A percentile compares a stretch with the other conserved stretches of the same genome.
phyloP scores from a whole-genome alignment of 2,329 filamentous ascomycete species.

The Fusarium euwallaceae region DNA sequence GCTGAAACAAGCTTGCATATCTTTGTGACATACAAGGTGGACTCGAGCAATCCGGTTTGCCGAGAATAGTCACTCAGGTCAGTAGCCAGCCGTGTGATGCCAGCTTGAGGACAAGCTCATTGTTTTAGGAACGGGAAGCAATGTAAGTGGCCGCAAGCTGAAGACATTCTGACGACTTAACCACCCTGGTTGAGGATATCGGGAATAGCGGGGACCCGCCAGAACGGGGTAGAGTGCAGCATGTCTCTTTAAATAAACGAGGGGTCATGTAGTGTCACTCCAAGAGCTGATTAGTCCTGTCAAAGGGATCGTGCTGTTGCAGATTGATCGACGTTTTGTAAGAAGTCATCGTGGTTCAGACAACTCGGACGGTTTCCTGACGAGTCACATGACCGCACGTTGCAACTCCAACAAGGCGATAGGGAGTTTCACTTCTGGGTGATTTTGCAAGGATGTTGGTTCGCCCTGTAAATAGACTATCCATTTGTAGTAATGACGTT shows the following conservation, averaged over 20 bases:
- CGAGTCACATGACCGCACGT: not conserved
- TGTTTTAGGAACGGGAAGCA: not conserved
- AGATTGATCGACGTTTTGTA: slow-evolving; percentile 25
- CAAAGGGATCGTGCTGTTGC: slow-evolving; percentile 20
- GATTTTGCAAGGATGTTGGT: not conserved
- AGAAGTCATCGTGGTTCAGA: not conserved
- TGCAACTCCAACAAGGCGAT: not conserved
- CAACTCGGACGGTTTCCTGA: not conserved
- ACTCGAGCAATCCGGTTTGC: not conserved
- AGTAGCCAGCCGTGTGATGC: not conserved
- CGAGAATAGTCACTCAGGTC: not conserved
- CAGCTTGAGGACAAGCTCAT: not conserved
- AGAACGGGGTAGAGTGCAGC: slow-evolving; percentile 11
- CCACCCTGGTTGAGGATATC: not conserved
- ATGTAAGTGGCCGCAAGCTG: slow-evolving; percentile 6
- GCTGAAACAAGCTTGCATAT: not conserved
- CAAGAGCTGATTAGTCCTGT: not conserved
- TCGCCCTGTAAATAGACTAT: not conserved
- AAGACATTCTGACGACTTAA: slow-evolving; percentile 11
- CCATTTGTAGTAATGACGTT: not conserved
- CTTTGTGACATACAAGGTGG: not conserved
- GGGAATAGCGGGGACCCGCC: slow-evolving; percentile 10
- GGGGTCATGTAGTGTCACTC: slow-evolving; percentile 3
- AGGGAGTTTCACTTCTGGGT: not conserved
- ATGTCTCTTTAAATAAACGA: slow-evolving; percentile 26